Percentiles rank a stretch among this genome's conserved stretches.
Conservation (phyloP, 768 basidiomycete genomes). For the Pulveroboletus sp. region DNA sequence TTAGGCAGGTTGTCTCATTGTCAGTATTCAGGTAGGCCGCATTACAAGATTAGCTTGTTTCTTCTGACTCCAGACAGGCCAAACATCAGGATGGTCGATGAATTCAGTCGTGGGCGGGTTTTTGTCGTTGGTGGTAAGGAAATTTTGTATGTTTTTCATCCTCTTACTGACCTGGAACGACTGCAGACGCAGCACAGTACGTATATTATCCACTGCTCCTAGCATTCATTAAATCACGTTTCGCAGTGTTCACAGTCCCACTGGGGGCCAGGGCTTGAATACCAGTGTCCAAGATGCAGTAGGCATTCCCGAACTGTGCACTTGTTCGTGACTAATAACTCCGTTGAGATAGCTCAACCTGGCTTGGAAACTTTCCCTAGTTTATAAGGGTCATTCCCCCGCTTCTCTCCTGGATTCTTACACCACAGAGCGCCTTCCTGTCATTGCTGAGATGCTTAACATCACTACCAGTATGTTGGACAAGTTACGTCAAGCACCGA, state of each 20-base stretch:
- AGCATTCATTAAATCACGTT: background rate
- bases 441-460: slow-evolving; percentile 45
- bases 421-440: slow-evolving; percentile 41
- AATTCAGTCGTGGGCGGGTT: slow-evolving; percentile 40
- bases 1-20: slow-evolving; percentile 25
- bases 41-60: background rate
- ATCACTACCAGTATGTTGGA: slow-evolving; percentile 32
- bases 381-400: slow-evolving; percentile 35
- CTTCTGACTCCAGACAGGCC: slow-evolving; percentile 28
- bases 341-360: slow-evolving; percentile 35
- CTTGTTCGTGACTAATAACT: background rate
- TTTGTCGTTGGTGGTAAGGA: slow-evolving; percentile 44
- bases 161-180: background rate
- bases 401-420: slow-evolving; percentile 40
- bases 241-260: slow-evolving; percentile 22
- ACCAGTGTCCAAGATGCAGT: slow-evolving; percentile 38
- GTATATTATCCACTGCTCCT: background rate
- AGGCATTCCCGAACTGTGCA: slow-evolving; percentile 9
- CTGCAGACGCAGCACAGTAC: slow-evolving; percentile 45
- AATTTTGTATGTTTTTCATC: background rate
- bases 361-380: slow-evolving; percentile 45
- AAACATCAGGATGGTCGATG: slow-evolving; percentile 48
- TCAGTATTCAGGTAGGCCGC: slow-evolving; percentile 24
- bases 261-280: slow-evolving; percentile 35
- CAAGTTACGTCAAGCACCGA: background rate